Evolutionary conservation across 768 basidiomycete species (phyloP).

Genomic region (Boletus rubroflammeus): DNA sequence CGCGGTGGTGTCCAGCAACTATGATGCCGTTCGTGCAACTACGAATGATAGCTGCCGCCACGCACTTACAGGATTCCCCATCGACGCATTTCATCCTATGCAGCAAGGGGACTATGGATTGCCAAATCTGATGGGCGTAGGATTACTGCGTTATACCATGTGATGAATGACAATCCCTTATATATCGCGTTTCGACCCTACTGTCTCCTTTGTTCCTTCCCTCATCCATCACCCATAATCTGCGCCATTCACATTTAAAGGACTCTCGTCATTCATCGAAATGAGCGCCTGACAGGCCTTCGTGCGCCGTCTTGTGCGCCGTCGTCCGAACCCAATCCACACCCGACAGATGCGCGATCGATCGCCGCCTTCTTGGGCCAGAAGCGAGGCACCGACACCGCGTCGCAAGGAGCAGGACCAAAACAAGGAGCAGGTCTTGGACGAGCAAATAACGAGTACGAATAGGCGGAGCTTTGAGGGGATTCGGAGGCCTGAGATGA

Average conservation of each 20-base stretch:
- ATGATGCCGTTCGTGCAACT: neutral
- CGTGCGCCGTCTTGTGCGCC: constrained; percentile 11
- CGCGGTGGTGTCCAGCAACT: neutral
- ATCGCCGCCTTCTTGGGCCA: constrained; percentile 22
- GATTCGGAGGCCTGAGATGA: constrained; percentile 18
- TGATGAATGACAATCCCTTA: constrained; percentile 2
- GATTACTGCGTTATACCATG: constrained; percentile 6
- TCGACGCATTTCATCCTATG: neutral
- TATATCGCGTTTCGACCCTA: neutral
- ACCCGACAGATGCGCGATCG: constrained; percentile 12
- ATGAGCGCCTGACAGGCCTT: constrained; percentile 31
- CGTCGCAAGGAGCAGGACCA: neutral
- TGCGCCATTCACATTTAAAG: neutral
- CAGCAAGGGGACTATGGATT: neutral
- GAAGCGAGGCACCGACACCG: constrained; percentile 8
- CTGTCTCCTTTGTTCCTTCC: neutral
- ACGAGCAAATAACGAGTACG: neutral
- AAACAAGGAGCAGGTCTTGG: constrained; percentile 5
- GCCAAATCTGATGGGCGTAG: neutral
- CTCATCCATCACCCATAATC: neutral
- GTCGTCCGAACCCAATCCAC: constrained; percentile 7
- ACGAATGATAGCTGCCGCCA: neutral
- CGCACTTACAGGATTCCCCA: neutral
- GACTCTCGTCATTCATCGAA: neutral
- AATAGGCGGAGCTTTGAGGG: constrained; percentile 25